Percentiles rank a stretch among this genome's conserved stretches.
These are phyloP conservation scores for Pinus taeda DNA, from an alignment of 75 land plant species.

Conservation along the genomic window DNA sequence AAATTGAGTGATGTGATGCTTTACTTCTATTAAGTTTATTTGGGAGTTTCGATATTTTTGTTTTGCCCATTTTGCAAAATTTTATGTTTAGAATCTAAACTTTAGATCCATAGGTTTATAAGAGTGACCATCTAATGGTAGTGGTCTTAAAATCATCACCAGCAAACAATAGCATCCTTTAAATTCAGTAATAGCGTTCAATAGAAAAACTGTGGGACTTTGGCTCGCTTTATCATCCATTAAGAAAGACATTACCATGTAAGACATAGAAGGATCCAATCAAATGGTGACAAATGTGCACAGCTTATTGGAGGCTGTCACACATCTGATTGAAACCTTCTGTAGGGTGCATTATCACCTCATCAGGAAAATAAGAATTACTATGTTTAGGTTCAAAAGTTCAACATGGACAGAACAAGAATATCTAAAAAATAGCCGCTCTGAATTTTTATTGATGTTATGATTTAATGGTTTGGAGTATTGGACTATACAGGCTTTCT, in stretches of 20 bases:
- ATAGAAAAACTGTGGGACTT: not conserved
- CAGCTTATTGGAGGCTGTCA: not conserved
- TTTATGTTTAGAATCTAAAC: no score
- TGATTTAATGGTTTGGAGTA: not conserved
- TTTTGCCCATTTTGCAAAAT: no score
- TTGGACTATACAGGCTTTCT: not conserved
- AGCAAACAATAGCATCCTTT: not conserved
- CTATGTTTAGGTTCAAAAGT: no score
- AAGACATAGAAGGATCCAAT: not conserved
- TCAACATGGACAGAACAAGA: not conserved
- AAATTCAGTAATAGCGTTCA: not conserved
- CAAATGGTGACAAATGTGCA: not conserved
- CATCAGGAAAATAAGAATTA: no score
- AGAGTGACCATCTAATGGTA: no score
- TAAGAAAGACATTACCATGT: not conserved
- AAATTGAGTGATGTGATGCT: no score
- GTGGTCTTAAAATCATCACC: no score
- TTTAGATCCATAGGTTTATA: no score
- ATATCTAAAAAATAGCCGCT: not conserved
- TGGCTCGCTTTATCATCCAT: not conserved
- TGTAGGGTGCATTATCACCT: no score
- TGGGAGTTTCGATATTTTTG: no score
- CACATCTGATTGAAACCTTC: not conserved
- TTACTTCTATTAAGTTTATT: no score
- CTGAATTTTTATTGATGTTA: not conserved